Conservation (phyloP, 345 rosid species). For the Populus ilicifolia region DNA sequence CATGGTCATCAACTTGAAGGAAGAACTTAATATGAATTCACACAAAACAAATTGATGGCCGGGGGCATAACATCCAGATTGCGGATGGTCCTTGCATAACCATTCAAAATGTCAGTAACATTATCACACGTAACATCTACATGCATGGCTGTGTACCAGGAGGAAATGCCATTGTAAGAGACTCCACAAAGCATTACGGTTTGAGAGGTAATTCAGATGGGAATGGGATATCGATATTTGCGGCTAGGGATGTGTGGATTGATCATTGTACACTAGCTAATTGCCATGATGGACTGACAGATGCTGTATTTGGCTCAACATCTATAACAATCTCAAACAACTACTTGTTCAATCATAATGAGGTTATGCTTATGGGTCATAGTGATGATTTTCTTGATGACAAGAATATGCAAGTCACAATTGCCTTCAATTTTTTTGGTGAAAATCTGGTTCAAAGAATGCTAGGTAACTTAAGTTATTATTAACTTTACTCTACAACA, state of each 20-base stretch:
- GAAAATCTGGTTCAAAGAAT: constrained; percentile 31
- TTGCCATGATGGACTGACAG: constrained; percentile 26
- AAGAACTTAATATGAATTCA: constrained; percentile 24
- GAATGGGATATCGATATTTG: constrained; percentile 23
- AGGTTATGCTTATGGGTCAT: constrained; percentile 34
- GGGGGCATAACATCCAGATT: constrained; percentile 21
- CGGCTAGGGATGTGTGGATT: constrained; percentile 18
- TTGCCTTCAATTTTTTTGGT: constrained; percentile 25
- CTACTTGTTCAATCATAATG: constrained; percentile 22
- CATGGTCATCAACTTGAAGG: constrained; percentile 22
- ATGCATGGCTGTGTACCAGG: constrained; percentile 20
- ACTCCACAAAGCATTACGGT: constrained; percentile 15
- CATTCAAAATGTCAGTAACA: constrained; percentile 16
- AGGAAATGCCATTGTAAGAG: constrained; percentile 6
- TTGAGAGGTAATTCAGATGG: constrained; percentile 18
- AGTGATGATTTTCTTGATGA: constrained; percentile 18
- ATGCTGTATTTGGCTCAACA: constrained; percentile 18
- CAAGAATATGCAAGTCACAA: constrained; percentile 22
- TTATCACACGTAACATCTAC: constrained; percentile 25
- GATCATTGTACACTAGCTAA: constrained; percentile 21
- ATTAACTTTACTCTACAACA: not conserved
- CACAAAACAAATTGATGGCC: constrained; percentile 28
- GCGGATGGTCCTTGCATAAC: constrained; percentile 18
- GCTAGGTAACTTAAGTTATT: constrained; percentile 11
- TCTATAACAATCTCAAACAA: constrained; percentile 27